phyloP scores from a whole-genome alignment of 176 grass and related monocot species.

The Aegilops bicornis region DNA sequence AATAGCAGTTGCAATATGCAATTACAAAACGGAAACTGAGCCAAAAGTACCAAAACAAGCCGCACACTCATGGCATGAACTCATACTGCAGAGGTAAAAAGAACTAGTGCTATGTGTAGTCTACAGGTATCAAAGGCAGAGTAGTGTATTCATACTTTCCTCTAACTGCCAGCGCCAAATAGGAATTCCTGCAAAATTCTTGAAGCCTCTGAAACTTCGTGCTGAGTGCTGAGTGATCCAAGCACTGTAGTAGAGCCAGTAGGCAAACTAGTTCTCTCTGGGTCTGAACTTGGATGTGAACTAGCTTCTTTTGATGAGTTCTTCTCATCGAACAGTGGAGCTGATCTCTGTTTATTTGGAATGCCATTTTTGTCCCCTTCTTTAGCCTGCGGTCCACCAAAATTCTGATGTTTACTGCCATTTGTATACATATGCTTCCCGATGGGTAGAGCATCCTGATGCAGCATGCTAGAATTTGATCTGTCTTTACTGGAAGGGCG shows the following conservation, averaged over 20 bases:
- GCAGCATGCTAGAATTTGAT: slow-evolving; percentile 11
- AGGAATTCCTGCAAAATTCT: slow-evolving; percentile 90
- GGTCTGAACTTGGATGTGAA: slow-evolving; percentile 7
- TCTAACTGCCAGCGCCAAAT: slow-evolving; percentile 61
- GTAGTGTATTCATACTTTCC: slow-evolving; percentile 33
- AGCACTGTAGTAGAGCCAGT: slow-evolving; percentile 27
- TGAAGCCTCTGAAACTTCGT: slow-evolving; percentile 68
- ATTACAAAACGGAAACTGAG: slow-evolving; percentile 14
- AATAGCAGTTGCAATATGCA: background rate
- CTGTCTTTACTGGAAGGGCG: slow-evolving; percentile 47
- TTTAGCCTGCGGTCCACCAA: background rate
- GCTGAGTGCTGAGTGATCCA: slow-evolving; percentile 28
- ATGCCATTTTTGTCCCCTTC: slow-evolving; percentile 25
- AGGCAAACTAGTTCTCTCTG: slow-evolving; percentile 27
- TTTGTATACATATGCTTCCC: slow-evolving; percentile 34
- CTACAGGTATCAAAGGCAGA: slow-evolving; percentile 10
- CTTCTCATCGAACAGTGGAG: slow-evolving; percentile 22
- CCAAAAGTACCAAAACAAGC: slow-evolving; percentile 16
- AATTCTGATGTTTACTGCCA: slow-evolving; percentile 16
- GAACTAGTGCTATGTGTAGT: background rate
- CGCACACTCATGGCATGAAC: slow-evolving; percentile 1
- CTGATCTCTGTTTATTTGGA: slow-evolving; percentile 5
- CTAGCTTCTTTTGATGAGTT: slow-evolving; percentile 24
- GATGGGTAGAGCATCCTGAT: slow-evolving; percentile 9
- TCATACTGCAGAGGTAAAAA: background rate